Conservation (phyloP, 176 grass and related monocot genomes). For the Miscanthus lutarioriparius region DNA sequence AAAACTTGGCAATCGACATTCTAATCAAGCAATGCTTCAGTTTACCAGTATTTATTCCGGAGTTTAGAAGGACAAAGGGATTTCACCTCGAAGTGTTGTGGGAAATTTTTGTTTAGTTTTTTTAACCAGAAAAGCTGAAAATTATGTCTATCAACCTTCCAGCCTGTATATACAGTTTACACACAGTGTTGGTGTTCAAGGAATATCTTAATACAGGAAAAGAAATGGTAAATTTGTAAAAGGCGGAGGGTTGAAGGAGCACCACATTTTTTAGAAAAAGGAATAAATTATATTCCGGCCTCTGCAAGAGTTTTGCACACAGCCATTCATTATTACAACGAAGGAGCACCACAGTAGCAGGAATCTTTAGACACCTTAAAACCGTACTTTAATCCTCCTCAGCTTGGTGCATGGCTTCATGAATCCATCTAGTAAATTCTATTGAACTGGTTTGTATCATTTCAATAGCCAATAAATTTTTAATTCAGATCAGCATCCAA, state of each 20-base stretch:
- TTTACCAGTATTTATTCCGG: neutral
- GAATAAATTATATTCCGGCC: too few relatives aligned
- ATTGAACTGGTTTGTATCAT: neutral
- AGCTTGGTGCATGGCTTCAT: neutral
- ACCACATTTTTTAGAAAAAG: too few relatives aligned
- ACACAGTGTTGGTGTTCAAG: neutral
- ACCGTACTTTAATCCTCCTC: neutral
- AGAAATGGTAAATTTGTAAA: slow-evolving; percentile 5
- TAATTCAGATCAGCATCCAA: neutral
- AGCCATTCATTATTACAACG: too few relatives aligned
- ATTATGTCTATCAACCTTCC: slow-evolving; percentile 4
- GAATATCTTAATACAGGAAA: neutral
- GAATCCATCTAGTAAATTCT: neutral
- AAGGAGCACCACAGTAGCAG: neutral
- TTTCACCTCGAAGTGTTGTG: neutral
- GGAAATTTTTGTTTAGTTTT: neutral
- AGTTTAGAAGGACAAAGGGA: neutral
- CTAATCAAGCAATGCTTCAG: neutral
- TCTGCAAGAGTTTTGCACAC: too few relatives aligned
- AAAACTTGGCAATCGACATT: slow-evolving; percentile 5
- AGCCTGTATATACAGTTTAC: neutral
- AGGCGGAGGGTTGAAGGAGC: neutral
- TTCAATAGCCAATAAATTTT: neutral
- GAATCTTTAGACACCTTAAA: neutral
- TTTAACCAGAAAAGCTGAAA: neutral